These are phyloP conservation scores for Vigna hirtella DNA, from an alignment of 306 rosid genomes.

Conservation along the genomic window DNA sequence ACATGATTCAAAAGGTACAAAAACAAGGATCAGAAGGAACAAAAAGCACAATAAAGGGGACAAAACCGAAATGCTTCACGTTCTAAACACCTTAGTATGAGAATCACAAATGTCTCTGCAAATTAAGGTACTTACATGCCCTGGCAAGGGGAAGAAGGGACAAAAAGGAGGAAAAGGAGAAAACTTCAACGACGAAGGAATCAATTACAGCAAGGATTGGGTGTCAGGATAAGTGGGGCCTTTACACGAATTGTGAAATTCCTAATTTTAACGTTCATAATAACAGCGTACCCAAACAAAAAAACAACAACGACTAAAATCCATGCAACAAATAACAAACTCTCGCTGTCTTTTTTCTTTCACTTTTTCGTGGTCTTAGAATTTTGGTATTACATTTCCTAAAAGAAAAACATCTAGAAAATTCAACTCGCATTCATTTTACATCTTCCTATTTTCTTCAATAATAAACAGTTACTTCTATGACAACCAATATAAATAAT, in stretches of 20 bases:
- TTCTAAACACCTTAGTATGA: conserved; percentile 51
- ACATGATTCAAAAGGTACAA: background rate
- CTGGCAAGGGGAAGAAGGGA: conserved; percentile 38
- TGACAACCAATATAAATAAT: background rate
- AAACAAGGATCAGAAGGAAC: background rate
- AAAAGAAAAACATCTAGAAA: background rate
- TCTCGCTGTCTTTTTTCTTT: conserved; percentile 3
- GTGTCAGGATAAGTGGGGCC: conserved; percentile 37
- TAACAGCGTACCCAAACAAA: conserved; percentile 25
- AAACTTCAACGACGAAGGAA: conserved; percentile 26
- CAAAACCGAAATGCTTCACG: conserved; percentile 21
- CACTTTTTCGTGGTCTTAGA: background rate
- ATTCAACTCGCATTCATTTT: background rate
- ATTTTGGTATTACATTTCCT: conserved; percentile 21
- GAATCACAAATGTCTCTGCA: conserved; percentile 47
- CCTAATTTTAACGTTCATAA: conserved; percentile 44
- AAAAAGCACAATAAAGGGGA: conserved; percentile 8
- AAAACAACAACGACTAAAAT: background rate
- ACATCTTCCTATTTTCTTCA: background rate
- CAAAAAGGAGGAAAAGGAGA: conserved; percentile 50
- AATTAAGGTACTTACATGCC: conserved; percentile 36
- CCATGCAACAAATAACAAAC: conserved; percentile 31
- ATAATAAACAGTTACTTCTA: background rate
- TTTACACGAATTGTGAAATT: background rate
- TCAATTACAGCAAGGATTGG: conserved; percentile 36